A percentile compares a stretch with the other conserved stretches of the same genome.
Evolutionary conservation across 495 filamentous ascomycete genomes (phyloP).

Genomic region (Aspergillus taichungensis): DNA sequence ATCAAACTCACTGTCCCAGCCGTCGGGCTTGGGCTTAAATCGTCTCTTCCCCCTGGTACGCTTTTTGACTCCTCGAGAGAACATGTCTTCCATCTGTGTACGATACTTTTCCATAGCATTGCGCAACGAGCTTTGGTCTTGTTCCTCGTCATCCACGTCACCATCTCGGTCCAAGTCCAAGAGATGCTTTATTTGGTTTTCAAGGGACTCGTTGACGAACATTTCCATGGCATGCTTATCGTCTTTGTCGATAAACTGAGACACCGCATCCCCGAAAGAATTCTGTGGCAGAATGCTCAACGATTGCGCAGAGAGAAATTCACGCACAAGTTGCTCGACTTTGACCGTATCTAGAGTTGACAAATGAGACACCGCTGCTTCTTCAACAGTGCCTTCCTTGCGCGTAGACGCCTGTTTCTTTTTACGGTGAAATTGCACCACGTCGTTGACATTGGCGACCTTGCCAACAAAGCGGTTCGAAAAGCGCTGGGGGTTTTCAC

Average conservation of each 20-base stretch:
- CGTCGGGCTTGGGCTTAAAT: slow-evolving; percentile 65
- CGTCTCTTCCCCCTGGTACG: slow-evolving; percentile 49
- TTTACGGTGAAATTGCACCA: slow-evolving; percentile 87
- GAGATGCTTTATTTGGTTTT: slow-evolving; percentile 67
- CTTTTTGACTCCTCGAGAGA: slow-evolving; percentile 57
- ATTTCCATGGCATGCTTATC: slow-evolving; percentile 88
- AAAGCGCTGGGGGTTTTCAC: slow-evolving; percentile 93
- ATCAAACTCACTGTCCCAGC: slow-evolving; percentile 80
- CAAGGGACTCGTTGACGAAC: slow-evolving; percentile 76
- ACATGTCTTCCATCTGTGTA: slow-evolving; percentile 60
- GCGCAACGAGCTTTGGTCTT: slow-evolving; percentile 47
- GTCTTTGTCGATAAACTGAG: slow-evolving; percentile 89
- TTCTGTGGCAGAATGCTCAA: slow-evolving; percentile 86
- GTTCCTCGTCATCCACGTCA: slow-evolving; percentile 53
- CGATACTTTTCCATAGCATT: slow-evolving; percentile 65
- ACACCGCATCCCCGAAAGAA: slow-evolving; percentile 85
- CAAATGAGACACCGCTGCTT: slow-evolving; percentile 49
- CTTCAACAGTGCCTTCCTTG: slow-evolving; percentile 43
- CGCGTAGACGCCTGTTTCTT: slow-evolving; percentile 46
- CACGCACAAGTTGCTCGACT: slow-evolving; percentile 77
- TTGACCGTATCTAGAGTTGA: slow-evolving; percentile 65
- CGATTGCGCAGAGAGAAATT: slow-evolving; percentile 75
- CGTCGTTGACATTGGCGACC: slow-evolving; percentile 90
- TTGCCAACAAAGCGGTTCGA: slow-evolving; percentile 86
- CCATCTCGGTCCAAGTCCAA: slow-evolving; percentile 55